Conservation (phyloP, 2,329 filamentous ascomycete species). For the Colletotrichum acutatum region DNA sequence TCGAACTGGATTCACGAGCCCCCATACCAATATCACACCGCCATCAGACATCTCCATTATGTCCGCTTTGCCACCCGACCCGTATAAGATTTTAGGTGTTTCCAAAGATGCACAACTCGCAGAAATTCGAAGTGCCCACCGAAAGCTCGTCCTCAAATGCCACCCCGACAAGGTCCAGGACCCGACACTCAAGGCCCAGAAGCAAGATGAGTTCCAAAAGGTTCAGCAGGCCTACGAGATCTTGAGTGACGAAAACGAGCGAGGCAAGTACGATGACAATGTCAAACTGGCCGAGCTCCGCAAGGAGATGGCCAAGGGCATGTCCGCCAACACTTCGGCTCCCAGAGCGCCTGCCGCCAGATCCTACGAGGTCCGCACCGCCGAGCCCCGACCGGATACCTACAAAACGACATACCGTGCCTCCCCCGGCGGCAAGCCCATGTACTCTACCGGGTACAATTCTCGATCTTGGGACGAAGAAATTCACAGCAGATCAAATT, state of each 20-base stretch:
- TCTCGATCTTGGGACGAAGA: slow-evolving; percentile 62
- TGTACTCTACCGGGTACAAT: slow-evolving; percentile 47
- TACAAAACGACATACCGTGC: slow-evolving; percentile 49
- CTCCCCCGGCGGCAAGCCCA: slow-evolving; percentile 44
- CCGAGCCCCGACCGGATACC: slow-evolving; percentile 58
- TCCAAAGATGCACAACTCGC: slow-evolving; percentile 74
- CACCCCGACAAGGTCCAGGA: slow-evolving; percentile 94
- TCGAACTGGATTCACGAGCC: slow-evolving; percentile 35
- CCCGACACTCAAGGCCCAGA: slow-evolving; percentile 77
- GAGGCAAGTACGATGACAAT: slow-evolving; percentile 82
- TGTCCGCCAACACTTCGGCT: slow-evolving; percentile 53
- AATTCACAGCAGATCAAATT: slow-evolving; percentile 45
- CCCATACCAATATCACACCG: slow-evolving; percentile 1
- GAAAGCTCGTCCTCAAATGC: slow-evolving; percentile 87
- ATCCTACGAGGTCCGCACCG: slow-evolving; percentile 60
- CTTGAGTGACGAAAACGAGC: slow-evolving; percentile 79
- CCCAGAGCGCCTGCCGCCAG: slow-evolving; percentile 52
- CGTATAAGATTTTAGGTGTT: slow-evolving; percentile 82
- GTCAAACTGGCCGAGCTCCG: slow-evolving; percentile 74
- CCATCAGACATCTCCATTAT: slow-evolving; percentile 47
- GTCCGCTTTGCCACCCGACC: slow-evolving; percentile 73
- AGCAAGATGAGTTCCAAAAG: slow-evolving; percentile 89
- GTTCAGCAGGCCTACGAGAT: slow-evolving; percentile 95
- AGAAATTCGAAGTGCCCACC: slow-evolving; percentile 82
- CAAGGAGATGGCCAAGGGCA: slow-evolving; percentile 59